Base-by-base conservation (phyloP, 2,329 filamentous ascomycete genomes). In the Colletotrichum plurivorum region DNA sequence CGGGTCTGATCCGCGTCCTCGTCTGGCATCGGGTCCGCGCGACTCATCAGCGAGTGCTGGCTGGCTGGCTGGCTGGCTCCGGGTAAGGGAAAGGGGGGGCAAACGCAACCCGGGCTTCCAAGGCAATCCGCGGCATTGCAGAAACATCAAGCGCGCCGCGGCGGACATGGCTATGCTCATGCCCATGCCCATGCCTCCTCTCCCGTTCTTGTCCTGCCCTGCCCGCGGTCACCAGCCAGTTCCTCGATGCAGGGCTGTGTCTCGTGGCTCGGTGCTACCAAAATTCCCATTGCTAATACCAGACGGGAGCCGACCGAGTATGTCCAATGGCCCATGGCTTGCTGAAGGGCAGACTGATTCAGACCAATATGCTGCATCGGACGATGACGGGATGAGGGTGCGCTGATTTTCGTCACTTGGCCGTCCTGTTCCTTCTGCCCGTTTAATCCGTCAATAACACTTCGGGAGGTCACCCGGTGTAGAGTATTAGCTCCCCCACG, bases 1-100 rank as follows among this genome's bases (percentile, higher is more conserved):
- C 67, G 51, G 36, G 51, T 31, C 55, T 69, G 56, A 52, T 66
- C 51, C 63, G 59, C 41, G 67, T 56, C 55, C 61, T 69, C 55
- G 63, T 55, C 54, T 55, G 20, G 36, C 39, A 45, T 46, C 51
- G 49, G 59, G 31, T 10, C 16, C 41, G 31, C 49, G 39, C 66
- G 49, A 65, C 54, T 58, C 48, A 52, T 46, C 61, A 69, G 67
- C 67, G 55, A 69, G 67, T 67, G 67, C 56, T 69, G 66, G 54
- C 48, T 36, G 31, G 54, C 48, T 36, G 31, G 31, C 31, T 36
- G 31, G 31, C 31, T 36, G 31, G 16, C 31, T 41, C 54, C 43
- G 43, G 41, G 39, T 54, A 39, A 56, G 31, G 58, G 49, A 61
- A 31, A 53, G 41, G 60, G 62, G 52, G 49, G 62, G 52, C 36